Conservation (phyloP, 257 asterid genomes). For the Solanum pimpinellifolium region DNA sequence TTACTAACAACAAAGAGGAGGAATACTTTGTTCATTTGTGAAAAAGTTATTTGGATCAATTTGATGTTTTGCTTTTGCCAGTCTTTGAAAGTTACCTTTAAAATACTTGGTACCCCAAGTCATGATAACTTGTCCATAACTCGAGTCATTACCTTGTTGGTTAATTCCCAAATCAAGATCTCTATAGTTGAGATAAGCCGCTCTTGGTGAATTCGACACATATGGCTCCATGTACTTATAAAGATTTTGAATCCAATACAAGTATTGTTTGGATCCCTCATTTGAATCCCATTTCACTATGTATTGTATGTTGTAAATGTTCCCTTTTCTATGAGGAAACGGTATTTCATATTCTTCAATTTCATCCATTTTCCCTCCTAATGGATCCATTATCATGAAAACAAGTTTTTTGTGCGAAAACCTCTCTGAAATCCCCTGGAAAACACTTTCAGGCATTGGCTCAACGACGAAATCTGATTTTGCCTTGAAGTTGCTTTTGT, state of each 20-base stretch:
- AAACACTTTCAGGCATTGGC: constrained; percentile 1
- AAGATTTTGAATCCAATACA: no score
- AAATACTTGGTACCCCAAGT: no score
- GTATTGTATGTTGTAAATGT: constrained; percentile 3
- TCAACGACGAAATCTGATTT: constrained; percentile 15
- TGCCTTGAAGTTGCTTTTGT: constrained; percentile 8
- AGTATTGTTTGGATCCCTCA: no score
- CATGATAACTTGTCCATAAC: no score
- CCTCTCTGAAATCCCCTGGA: constrained; percentile 7
- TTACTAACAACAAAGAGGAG: background rate
- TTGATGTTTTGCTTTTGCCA: constrained; percentile 4
- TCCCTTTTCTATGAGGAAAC: constrained; percentile 21
- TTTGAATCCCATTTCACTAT: no score
- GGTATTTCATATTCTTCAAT: constrained; percentile 3
- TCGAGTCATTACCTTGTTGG: background rate
- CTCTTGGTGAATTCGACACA: no score
- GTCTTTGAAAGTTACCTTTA: constrained; percentile 4
- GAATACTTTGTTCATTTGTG: constrained; percentile 18
- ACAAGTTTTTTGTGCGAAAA: background rate
- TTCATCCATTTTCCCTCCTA: constrained; percentile 18
- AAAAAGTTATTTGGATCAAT: constrained; percentile 17
- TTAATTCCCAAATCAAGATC: no score
- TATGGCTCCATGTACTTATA: no score
- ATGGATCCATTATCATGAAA: constrained; percentile 15
- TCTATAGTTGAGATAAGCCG: background rate